Evolutionary conservation across 331 rosid species (phyloP).

Genomic region (Prunus yedoensis): DNA sequence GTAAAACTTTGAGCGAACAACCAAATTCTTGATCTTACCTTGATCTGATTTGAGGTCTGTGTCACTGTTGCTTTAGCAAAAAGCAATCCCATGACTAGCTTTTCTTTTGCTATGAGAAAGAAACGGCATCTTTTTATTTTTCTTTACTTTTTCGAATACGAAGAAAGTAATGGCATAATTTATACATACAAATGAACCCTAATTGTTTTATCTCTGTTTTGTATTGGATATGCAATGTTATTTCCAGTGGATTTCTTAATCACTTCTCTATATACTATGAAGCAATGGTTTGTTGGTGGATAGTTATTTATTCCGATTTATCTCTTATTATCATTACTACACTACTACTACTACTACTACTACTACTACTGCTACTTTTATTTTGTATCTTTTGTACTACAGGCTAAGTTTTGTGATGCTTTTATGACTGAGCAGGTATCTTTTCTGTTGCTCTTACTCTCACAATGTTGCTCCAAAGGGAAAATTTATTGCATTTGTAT

Average conservation of each 20-base stretch:
- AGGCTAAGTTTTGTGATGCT: not conserved
- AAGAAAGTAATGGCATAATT: not conserved
- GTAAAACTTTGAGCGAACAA: too few species aligned
- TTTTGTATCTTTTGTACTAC: not conserved
- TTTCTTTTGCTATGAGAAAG: not conserved
- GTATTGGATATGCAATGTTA: not conserved
- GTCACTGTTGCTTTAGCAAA: not conserved
- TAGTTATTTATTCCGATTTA: not conserved
- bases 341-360: too few species aligned
- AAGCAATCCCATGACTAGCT: slow-evolving; percentile 3
- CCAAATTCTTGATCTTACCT: not conserved
- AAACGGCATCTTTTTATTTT: not conserved
- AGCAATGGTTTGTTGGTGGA: slow-evolving; percentile 1
- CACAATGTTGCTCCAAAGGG: slow-evolving; percentile 71
- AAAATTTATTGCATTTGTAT: slow-evolving; percentile 58
- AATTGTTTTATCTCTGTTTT: not conserved
- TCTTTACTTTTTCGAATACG: not conserved
- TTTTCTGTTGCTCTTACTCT: slow-evolving; percentile 63
- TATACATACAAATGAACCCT: not conserved
- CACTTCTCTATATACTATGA: not conserved
- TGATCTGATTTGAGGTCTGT: not conserved
- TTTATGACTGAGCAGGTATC: slow-evolving; percentile 45
- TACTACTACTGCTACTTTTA: too few species aligned
- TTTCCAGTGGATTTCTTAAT: not conserved
- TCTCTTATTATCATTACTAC: not conserved